A percentile compares a stretch with the other conserved stretches of the same genome.
phyloP scores from a whole-genome alignment of 2,329 filamentous ascomycete species.

The Botrytis hyacinthi region DNA sequence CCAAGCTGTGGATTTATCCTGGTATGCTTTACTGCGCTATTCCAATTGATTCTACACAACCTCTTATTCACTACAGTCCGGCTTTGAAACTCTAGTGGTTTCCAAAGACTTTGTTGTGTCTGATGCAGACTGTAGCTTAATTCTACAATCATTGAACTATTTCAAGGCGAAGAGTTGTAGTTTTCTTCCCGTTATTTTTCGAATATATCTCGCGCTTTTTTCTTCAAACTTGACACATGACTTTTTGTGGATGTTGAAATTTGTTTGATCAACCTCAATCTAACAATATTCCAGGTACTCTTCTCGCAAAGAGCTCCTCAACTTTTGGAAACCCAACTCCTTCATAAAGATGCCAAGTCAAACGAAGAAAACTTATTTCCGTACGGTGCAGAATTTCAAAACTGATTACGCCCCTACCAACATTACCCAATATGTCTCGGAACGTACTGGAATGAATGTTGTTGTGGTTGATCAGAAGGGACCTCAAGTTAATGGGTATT shows the following conservation, averaged over 20 bases:
- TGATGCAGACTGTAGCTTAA: too few relatives aligned
- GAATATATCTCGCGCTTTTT: neutral
- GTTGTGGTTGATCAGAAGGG: slow-evolving; percentile 89
- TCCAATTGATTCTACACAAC: neutral
- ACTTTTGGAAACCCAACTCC: slow-evolving; percentile 5
- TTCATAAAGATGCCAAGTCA: slow-evolving; percentile 53
- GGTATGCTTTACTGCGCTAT: slow-evolving; percentile 26
- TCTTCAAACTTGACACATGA: neutral
- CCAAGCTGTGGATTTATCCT: slow-evolving; percentile 24
- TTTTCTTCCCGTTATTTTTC: neutral
- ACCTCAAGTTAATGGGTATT: slow-evolving; percentile 94
- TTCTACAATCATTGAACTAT: neutral
- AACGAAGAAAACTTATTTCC: slow-evolving; percentile 62
- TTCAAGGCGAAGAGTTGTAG: neutral
- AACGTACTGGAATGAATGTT: slow-evolving; percentile 90
- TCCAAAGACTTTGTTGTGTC: neutral
- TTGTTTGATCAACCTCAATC: neutral
- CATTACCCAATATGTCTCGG: slow-evolving; percentile 94
- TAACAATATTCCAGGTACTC: slow-evolving; percentile 1
- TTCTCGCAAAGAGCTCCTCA: neutral
- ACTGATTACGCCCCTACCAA: slow-evolving; percentile 85
- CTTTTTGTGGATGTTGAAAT: neutral
- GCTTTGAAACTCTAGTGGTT: neutral
- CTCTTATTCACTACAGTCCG: neutral
- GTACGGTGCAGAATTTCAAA: slow-evolving; percentile 79